phyloP scores from a whole-genome alignment of 2,329 filamentous ascomycete genomes.

The Xylariaceae sp. region DNA sequence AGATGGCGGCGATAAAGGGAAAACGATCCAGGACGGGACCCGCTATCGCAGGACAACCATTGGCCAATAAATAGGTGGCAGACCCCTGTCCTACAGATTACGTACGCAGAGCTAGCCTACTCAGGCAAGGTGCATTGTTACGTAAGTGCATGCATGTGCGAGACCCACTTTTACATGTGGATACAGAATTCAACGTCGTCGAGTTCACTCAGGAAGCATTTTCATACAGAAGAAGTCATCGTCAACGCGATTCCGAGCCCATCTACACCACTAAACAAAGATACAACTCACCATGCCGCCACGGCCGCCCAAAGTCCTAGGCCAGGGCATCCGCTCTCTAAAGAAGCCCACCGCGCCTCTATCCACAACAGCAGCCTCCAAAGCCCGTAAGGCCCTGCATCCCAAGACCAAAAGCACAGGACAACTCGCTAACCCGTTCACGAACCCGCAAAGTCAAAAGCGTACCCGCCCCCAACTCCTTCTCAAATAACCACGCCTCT shows the following conservation, averaged over 20 bases:
- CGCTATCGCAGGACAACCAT: neutral
- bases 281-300: constrained; percentile 39
- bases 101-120: no score
- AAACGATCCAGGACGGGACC: constrained; percentile 6
- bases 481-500: constrained; percentile 12
- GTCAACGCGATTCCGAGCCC: neutral
- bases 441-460: constrained; percentile 19
- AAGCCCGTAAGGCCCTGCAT: constrained; percentile 25
- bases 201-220: neutral
- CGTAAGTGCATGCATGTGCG: no score
- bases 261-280: constrained; percentile 3
- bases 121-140: no score
- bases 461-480: constrained; percentile 13
- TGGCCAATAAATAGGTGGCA: neutral
- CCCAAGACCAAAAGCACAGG: neutral
- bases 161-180: no score
- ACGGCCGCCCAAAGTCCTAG: constrained; percentile 34
- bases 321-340: constrained; percentile 24
- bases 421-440: neutral
- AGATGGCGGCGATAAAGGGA: constrained; percentile 7
- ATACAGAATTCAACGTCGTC: neutral
- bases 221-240: constrained; percentile 5
- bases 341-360: constrained; percentile 26
- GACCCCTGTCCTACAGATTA: no score
- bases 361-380: constrained; percentile 24